Evolutionary conservation across 2,329 filamentous ascomycete species (phyloP).

Genomic region (Neofusicoccum cordaticola): DNA sequence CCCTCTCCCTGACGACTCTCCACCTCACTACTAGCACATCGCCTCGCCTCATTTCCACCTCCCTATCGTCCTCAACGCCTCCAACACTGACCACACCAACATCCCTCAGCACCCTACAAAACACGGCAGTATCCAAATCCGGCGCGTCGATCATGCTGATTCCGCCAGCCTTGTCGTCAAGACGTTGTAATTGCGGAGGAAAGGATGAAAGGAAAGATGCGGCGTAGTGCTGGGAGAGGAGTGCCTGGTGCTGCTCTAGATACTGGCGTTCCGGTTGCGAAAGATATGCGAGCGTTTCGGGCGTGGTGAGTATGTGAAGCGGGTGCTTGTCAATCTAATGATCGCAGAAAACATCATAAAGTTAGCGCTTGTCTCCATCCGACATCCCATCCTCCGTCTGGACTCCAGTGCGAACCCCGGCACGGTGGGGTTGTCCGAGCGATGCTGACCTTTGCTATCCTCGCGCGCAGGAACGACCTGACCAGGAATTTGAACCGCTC

Average conservation of each 20-base stretch:
- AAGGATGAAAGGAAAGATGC: slow-evolving; percentile 82
- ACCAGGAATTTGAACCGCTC: slow-evolving; percentile 92
- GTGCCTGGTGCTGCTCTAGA: slow-evolving; percentile 76
- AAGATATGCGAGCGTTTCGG: slow-evolving; percentile 50
- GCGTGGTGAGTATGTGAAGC: slow-evolving; percentile 43
- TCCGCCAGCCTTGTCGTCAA: slow-evolving; percentile 88
- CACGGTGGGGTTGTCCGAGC: too few relatives aligned
- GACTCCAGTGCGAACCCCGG: neutral
- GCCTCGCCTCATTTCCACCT: slow-evolving; percentile 46
- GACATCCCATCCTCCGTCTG: neutral
- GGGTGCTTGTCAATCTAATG: slow-evolving; percentile 71
- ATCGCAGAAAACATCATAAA: neutral
- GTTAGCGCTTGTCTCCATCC: neutral
- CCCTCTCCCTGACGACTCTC: slow-evolving; percentile 59
- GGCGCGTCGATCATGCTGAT: slow-evolving; percentile 90
- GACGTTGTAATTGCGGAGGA: slow-evolving; percentile 71
- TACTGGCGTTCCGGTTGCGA: slow-evolving; percentile 78
- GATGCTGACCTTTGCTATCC: slow-evolving; percentile 73
- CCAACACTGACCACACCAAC: slow-evolving; percentile 54
- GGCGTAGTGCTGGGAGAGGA: slow-evolving; percentile 81
- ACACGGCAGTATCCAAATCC: slow-evolving; percentile 79
- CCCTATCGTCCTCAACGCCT: slow-evolving; percentile 54
- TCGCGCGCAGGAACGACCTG: slow-evolving; percentile 73
- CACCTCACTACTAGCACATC: slow-evolving; percentile 59
- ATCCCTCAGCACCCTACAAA: slow-evolving; percentile 69